Evolutionary conservation across 2,329 filamentous ascomycete species (phyloP).

Genomic region (Botrytis elliptica): DNA sequence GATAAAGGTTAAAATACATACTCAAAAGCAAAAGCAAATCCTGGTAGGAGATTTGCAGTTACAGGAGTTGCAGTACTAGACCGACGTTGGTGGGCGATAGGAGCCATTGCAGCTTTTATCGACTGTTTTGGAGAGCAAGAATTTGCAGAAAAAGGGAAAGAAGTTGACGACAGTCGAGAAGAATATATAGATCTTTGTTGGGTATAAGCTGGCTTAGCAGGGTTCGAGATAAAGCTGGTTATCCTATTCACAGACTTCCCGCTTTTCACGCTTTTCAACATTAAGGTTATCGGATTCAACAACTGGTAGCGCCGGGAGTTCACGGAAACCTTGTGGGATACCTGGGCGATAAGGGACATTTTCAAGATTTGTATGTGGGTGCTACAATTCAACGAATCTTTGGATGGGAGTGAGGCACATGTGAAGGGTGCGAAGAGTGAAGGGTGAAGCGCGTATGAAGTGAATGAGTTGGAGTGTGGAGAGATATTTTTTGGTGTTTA

Average conservation of each 20-base stretch:
- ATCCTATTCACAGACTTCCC: background rate
- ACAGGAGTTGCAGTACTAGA: slow-evolving; percentile 14
- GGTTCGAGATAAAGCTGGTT: slow-evolving; percentile 6
- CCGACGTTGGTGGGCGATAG: slow-evolving; percentile 7
- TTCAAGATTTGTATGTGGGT: background rate
- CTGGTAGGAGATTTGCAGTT: slow-evolving; percentile 25
- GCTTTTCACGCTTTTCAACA: background rate
- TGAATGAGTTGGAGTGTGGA: slow-evolving; percentile 8
- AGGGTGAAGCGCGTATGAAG: background rate
- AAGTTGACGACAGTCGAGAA: background rate
- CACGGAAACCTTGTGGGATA: background rate
- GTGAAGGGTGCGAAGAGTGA: background rate
- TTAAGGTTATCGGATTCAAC: background rate
- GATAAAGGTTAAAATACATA: slow-evolving; percentile 37
- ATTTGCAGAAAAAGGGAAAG: background rate
- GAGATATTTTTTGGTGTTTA: slow-evolving; percentile 6
- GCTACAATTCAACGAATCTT: slow-evolving; percentile 2
- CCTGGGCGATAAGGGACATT: slow-evolving; percentile 12
- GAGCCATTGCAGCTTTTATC: background rate
- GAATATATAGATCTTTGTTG: slow-evolving; percentile 18
- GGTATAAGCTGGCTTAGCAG: background rate
- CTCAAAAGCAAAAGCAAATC: slow-evolving; percentile 58
- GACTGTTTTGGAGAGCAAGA: background rate
- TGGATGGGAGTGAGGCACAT: background rate
- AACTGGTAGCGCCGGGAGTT: slow-evolving; percentile 8